Percentiles rank a stretch among this genome's conserved stretches.
Conservation (phyloP, 768 basidiomycete genomes). For the Podaxis sp. region DNA sequence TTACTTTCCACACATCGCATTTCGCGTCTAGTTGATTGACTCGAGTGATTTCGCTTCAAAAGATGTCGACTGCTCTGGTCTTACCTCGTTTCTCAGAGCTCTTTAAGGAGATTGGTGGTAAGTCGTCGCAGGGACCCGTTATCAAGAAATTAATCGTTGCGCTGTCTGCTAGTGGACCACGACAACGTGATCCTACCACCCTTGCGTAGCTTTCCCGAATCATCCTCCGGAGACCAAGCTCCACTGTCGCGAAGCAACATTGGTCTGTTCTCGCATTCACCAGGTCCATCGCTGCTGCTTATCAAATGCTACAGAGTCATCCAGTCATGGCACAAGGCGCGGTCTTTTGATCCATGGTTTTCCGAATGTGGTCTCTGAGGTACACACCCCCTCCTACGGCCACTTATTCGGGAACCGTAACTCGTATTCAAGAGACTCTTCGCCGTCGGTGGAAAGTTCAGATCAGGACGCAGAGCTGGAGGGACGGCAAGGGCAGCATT, state of each 20-base stretch:
- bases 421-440: not conserved
- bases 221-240: not conserved
- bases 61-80: conserved; percentile 8
- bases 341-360: not conserved
- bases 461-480: not conserved
- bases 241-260: not conserved
- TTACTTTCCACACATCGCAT: not conserved
- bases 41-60: not conserved
- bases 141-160: not conserved
- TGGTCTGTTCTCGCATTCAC: not conserved
- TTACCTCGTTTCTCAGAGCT: conserved; percentile 10
- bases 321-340: not conserved
- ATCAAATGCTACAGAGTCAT: not conserved
- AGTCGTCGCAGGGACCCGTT: not conserved
- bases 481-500: not conserved
- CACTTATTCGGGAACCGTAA: not conserved
- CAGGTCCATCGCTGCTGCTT: not conserved
- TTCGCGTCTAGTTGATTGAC: not conserved
- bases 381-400: not conserved
- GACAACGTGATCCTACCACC: conserved; percentile 12
- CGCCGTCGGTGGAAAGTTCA: not conserved
- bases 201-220: conserved; percentile 14
- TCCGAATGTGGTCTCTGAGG: not conserved
- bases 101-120: conserved; percentile 1
- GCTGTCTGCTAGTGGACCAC: not conserved